Evolutionary conservation across 257 asterid species (phyloP).

Genomic region (Solanum corneliomulleri): DNA sequence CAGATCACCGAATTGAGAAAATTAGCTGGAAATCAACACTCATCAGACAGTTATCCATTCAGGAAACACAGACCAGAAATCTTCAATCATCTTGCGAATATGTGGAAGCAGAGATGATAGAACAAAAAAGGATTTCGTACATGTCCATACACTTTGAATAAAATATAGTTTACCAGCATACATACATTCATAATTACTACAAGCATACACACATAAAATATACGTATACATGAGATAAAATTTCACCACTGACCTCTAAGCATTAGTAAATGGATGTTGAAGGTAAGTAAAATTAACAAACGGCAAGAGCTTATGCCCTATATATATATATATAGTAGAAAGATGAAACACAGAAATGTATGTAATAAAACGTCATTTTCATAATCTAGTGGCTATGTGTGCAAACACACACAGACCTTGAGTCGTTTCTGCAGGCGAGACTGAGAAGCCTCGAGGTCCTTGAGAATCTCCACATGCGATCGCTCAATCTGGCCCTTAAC

Average conservation of each 20-base stretch:
- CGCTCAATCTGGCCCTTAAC: not conserved
- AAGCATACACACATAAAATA: not conserved
- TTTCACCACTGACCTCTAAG: not conserved
- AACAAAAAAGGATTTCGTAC: not conserved
- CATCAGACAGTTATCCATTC: not conserved
- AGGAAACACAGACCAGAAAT: not conserved
- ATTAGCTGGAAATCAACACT: not conserved
- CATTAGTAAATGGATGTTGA: not conserved
- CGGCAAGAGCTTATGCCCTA: not conserved
- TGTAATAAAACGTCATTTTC: not conserved
- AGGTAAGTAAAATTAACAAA: not conserved
- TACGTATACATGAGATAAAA: not conserved
- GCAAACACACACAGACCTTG: constrained; percentile 34
- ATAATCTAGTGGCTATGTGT: not conserved
- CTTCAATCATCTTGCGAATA: not conserved
- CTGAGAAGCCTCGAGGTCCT: constrained; percentile 65
- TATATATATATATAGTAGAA: not conserved
- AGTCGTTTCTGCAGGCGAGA: constrained; percentile 70
- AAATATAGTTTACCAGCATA: not conserved
- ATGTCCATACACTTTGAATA: not conserved
- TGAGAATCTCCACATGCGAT: constrained; percentile 58
- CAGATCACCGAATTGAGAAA: not conserved
- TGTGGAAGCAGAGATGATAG: not conserved
- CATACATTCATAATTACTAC: not conserved
- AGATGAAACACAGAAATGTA: not conserved